A percentile compares a stretch with the other conserved stretches of the same genome.
Evolutionary conservation across 2,329 filamentous ascomycete species (phyloP).

Genomic region (Xylaria polymorpha): DNA sequence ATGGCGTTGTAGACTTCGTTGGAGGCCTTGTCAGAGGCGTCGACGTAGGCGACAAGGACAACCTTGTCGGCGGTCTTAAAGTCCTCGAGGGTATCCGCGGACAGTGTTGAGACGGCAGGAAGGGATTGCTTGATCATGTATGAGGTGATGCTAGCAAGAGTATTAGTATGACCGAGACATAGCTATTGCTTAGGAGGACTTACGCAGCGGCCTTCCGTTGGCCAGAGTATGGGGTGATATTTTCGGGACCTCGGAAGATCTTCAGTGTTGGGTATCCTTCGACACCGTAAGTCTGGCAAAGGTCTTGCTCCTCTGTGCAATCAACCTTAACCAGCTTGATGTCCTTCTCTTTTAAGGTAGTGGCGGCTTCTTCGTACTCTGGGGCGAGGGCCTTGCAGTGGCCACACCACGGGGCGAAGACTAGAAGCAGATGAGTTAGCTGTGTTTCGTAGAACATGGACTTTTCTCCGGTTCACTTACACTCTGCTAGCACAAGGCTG

Average conservation of each 20-base stretch:
- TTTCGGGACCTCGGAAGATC: constrained; percentile 93
- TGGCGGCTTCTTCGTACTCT: constrained; percentile 89
- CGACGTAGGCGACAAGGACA: constrained; percentile 90
- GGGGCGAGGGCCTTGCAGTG: constrained; percentile 98
- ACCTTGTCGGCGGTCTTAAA: constrained; percentile 99
- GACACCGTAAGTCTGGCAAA: constrained; percentile 90
- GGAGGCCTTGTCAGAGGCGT: constrained; percentile 81
- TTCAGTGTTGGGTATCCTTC: constrained; percentile 99
- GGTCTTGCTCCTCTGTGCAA: constrained; percentile 92
- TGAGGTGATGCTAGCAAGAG: constrained; percentile 67
- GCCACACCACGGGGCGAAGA: constrained; percentile 96
- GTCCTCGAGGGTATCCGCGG: constrained; percentile 85
- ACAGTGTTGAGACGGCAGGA: constrained; percentile 87
- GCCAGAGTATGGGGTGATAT: constrained; percentile 84
- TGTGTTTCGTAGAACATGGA: constrained; percentile 31
- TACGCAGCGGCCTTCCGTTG: constrained; percentile 86
- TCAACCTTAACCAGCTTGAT: constrained; percentile 89
- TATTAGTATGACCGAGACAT: constrained; percentile 35
- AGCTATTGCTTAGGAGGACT: constrained; percentile 49
- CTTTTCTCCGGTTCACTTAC: constrained; percentile 61
- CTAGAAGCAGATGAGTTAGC: constrained; percentile 59
- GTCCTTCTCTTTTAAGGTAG: constrained; percentile 86
- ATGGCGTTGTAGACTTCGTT: constrained; percentile 84
- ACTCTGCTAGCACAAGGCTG: constrained; percentile 93
- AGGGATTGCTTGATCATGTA: constrained; percentile 99